Evolutionary conservation across 2,329 filamentous ascomycete species (phyloP).

Genomic region (Phoma sp.): DNA sequence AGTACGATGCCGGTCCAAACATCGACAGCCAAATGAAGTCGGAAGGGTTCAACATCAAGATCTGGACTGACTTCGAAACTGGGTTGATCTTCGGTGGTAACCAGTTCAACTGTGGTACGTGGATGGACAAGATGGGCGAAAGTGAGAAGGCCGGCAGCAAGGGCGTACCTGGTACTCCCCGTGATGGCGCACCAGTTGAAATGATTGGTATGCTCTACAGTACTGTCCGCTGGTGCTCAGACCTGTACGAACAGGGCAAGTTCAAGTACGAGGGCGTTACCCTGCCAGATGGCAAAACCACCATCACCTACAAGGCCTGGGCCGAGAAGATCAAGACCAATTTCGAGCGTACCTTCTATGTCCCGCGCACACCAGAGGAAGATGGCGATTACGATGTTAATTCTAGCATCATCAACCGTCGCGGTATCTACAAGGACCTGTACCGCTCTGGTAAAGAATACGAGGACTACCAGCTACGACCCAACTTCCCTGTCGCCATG

Average conservation of each 20-base stretch:
- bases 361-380: conserved; percentile 73
- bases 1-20: conserved; percentile 88
- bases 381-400: conserved; percentile 84
- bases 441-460: conserved; percentile 95
- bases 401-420: conserved; percentile 78
- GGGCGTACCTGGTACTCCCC: conserved; percentile 92
- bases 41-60: conserved; percentile 89
- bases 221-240: conserved; percentile 79
- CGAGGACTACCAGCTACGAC: conserved; percentile 94
- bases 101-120: conserved; percentile 94
- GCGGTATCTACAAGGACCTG: conserved; percentile 97
- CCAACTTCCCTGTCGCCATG: conserved; percentile 97
- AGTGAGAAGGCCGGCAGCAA: conserved; percentile 89
- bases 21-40: conserved; percentile 94
- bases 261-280: conserved; percentile 79
- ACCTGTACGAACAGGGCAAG: conserved; percentile 70
- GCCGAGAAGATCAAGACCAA: conserved; percentile 78
- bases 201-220: conserved; percentile 95
- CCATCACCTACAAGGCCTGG: conserved; percentile 79
- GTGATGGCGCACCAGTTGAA: conserved; percentile 93
- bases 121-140: conserved; percentile 99
- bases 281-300: conserved; percentile 63
- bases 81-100: conserved; percentile 95
- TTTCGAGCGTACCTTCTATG: conserved; percentile 92
- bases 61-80: conserved; percentile 88